A percentile compares a stretch with the other conserved stretches of the same genome.
Evolutionary conservation across 2,329 filamentous ascomycete species (phyloP).

Genomic region (Thielaviopsis ethacetica): DNA sequence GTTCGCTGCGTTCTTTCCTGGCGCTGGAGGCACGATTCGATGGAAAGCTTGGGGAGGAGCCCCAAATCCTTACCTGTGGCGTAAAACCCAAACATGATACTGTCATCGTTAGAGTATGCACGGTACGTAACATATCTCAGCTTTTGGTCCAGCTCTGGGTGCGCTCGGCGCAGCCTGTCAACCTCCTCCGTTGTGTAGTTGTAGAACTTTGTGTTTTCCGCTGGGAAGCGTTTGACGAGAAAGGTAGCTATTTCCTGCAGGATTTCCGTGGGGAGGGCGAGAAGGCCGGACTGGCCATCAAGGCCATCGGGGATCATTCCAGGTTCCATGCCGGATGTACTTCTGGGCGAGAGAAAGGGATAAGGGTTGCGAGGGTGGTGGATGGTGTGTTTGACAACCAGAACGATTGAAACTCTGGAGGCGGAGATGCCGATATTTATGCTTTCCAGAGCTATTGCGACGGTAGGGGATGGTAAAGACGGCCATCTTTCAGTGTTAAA

Average conservation of each 20-base stretch:
- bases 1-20: background rate
- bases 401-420: background rate
- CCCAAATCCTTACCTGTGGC: background rate
- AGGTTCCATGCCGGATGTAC: background rate
- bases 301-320: background rate
- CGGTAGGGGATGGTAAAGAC: background rate
- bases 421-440: background rate
- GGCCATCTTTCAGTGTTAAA: background rate
- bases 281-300: background rate
- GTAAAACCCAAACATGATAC: background rate
- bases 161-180: background rate
- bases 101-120: background rate
- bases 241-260: background rate
- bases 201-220: background rate
- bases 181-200: background rate
- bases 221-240: background rate
- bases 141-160: background rate
- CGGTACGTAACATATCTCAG: background rate
- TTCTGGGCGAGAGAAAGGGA: background rate
- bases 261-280: background rate
- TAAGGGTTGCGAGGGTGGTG: background rate
- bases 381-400: background rate
- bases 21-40: background rate
- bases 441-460: background rate
- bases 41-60: background rate